These are phyloP conservation scores for Aspergillus intermedius DNA, from an alignment of 2,329 filamentous ascomycete species.

Conservation along the genomic window DNA sequence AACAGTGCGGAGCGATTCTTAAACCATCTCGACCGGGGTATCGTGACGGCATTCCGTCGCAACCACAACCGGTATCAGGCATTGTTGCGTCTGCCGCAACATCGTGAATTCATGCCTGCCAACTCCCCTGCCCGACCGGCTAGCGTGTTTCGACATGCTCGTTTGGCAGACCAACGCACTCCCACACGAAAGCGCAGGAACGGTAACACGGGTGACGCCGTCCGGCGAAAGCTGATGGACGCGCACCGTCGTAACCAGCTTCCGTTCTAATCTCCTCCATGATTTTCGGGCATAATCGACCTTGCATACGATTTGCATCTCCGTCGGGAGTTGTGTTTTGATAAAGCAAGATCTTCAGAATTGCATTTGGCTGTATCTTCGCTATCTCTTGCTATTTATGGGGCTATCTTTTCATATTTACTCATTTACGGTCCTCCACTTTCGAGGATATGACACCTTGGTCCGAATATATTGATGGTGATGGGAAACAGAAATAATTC, in stretches of 20 bases:
- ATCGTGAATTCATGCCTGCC: slow-evolving; percentile 40
- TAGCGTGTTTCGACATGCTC: slow-evolving; percentile 38
- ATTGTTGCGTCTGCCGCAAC: slow-evolving; percentile 42
- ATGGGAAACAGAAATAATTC: not conserved
- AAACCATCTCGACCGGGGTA: slow-evolving; percentile 62
- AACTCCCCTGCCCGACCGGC: slow-evolving; percentile 38
- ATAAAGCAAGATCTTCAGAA: not conserved
- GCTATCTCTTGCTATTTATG: no score
- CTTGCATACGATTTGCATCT: not conserved
- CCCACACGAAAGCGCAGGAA: slow-evolving; percentile 37
- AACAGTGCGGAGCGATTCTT: slow-evolving; percentile 48
- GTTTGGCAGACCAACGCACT: slow-evolving; percentile 33
- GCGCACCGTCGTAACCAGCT: slow-evolving; percentile 35
- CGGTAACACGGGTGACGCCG: slow-evolving; percentile 34
- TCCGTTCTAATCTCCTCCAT: slow-evolving; percentile 22
- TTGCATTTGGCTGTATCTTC: not conserved
- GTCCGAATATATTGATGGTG: not conserved
- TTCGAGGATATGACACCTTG: slow-evolving; percentile 6
- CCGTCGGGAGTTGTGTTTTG: not conserved
- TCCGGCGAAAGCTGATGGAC: slow-evolving; percentile 40
- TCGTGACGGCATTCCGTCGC: slow-evolving; percentile 70
- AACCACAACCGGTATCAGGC: slow-evolving; percentile 48
- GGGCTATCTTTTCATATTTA: not conserved
- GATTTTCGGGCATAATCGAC: not conserved
- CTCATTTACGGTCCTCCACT: not conserved